Base-by-base conservation (phyloP, 306 rosid species). In the Ormosia emarginata region DNA sequence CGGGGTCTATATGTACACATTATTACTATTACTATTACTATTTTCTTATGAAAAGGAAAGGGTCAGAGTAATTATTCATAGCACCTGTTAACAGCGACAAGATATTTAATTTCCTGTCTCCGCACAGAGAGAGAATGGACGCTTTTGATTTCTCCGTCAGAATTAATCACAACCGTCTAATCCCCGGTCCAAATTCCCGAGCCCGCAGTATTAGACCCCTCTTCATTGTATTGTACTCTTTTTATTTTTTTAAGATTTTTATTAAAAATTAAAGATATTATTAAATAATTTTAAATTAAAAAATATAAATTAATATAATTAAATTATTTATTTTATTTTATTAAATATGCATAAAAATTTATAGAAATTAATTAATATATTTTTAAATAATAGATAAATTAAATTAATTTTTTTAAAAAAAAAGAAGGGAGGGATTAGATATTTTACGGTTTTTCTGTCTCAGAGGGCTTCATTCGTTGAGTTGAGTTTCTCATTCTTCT, bases 41-140 rank as follows among this genome's bases (percentile, higher is more conserved):
- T 14, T 34, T 63, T 33, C 8, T 7, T 5, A 11, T 64, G 29
- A 15, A 56, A 81, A 8, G 3, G 17, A 55, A 44, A 39, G 17
- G 24, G 7, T 52, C 47, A 69, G 74, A 14, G 3, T 24, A 52
- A 75, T 83, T 53, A 85, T 82, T 76, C 79, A 33, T 63, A 67
- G 82, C 84, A 77, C 83, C 89, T 72, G 80, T 83, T 59, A 83
- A 72, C 86, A 78, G 82, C 79, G 86, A 83, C 91, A 83, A 81
- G 65, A 41, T 80, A 88, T 74, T 80, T 80, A 85, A 78, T 86
- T 71, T 57, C 0, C 70, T 70, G 83, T 75, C 83, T 50, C 79
- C 72, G 0, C 52, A 56, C 4, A 2, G 15, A 73, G 37, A 61
- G 58, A 69, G 0, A 72, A 68, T 29, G 9, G 32, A 91, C 74